Conservation (phyloP, 1,139 yeast species). For the Pichia norvegensis region DNA sequence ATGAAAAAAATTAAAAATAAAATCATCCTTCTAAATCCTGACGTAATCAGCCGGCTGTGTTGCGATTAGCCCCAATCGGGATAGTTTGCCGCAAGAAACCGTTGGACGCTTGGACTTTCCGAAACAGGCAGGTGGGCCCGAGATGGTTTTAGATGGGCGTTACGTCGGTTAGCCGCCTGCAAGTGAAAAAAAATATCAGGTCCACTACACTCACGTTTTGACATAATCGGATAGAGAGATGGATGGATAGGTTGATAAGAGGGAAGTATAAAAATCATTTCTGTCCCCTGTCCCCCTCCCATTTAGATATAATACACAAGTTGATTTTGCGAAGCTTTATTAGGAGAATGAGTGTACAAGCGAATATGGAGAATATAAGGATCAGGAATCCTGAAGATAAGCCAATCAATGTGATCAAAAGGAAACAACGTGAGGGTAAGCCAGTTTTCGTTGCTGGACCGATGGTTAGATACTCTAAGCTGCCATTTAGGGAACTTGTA, state of each 20-base stretch:
- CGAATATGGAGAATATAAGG: conserved; percentile 1
- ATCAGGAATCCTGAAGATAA: conserved; percentile 41
- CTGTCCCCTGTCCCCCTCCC: no score
- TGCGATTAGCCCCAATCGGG: not conserved
- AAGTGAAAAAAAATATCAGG: no score
- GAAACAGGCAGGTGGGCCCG: not conserved
- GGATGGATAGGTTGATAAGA: no score
- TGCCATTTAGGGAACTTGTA: conserved; percentile 80
- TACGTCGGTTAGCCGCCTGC: no score
- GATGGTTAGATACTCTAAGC: conserved; percentile 92
- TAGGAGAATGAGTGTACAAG: not conserved
- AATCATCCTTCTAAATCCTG: not conserved
- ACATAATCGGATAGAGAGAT: no score
- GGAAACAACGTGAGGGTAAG: conserved; percentile 39
- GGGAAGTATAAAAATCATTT: no score
- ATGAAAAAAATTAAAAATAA: not conserved
- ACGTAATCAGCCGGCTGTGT: not conserved
- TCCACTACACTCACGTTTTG: no score
- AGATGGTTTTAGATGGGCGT: not conserved
- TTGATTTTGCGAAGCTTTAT: not conserved
- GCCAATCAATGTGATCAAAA: conserved; percentile 46
- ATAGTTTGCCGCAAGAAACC: not conserved
- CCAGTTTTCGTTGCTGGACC: conserved; percentile 87
- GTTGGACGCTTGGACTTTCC: not conserved
- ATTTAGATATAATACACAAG: not conserved